Conservation (phyloP, 805 yeast genomes). For the Barnettozyma pratensis region DNA sequence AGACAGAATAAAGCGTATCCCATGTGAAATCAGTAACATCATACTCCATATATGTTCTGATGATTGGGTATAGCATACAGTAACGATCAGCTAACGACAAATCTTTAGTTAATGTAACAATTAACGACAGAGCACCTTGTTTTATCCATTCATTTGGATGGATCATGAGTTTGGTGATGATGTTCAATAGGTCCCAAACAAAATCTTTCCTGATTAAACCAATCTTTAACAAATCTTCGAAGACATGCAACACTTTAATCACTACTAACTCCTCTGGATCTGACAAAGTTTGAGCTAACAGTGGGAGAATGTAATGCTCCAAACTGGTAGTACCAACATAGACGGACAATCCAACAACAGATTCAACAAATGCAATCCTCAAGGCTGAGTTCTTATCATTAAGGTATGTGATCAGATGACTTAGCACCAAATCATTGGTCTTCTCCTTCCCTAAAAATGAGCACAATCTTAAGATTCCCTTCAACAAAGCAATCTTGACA, state of each 20-base stretch:
- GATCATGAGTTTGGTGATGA: slow-evolving; percentile 52
- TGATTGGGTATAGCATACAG: slow-evolving; percentile 77
- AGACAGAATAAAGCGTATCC: slow-evolving; percentile 60
- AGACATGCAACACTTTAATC: slow-evolving; percentile 55
- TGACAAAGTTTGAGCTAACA: slow-evolving; percentile 73
- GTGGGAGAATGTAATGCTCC: slow-evolving; percentile 84
- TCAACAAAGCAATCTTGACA: slow-evolving; percentile 66
- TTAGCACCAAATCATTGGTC: slow-evolving; percentile 81
- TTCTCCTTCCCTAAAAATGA: slow-evolving; percentile 80
- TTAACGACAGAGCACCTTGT: slow-evolving; percentile 56
- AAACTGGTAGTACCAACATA: slow-evolving; percentile 77
- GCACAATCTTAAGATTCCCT: slow-evolving; percentile 72
- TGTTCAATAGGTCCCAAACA: slow-evolving; percentile 49
- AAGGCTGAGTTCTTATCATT: slow-evolving; percentile 72
- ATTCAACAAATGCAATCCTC: slow-evolving; percentile 63
- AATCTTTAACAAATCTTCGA: slow-evolving; percentile 49
- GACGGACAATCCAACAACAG: slow-evolving; percentile 69
- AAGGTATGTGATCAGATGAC: slow-evolving; percentile 86
- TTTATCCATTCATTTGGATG: slow-evolving; percentile 90
- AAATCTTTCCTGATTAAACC: slow-evolving; percentile 49
- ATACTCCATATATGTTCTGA: slow-evolving; percentile 69
- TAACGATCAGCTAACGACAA: slow-evolving; percentile 73
- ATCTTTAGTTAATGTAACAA: slow-evolving; percentile 57
- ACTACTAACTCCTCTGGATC: slow-evolving; percentile 85
- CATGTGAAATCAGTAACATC: slow-evolving; percentile 68